Evolutionary conservation across 1,139 yeast genomes (phyloP).

Genomic region (Hansenula lynferdii): DNA sequence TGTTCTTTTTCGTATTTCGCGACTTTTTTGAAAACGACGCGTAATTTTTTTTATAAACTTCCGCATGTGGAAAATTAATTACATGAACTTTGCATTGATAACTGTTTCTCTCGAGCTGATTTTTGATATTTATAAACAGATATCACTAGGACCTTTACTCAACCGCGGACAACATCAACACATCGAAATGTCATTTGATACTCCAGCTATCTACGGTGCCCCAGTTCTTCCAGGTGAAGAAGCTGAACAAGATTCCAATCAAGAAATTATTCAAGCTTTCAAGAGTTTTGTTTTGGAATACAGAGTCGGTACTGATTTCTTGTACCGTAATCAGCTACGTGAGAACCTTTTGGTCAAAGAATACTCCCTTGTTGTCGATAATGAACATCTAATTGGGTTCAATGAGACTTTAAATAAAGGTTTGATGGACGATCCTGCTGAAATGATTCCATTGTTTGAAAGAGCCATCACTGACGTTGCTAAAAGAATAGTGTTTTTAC

Average conservation of each 20-base stretch:
- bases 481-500: conserved; percentile 33
- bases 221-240: conserved; percentile 84
- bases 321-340: conserved; percentile 89
- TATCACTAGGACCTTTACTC: neutral
- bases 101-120: neutral
- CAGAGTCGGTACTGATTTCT: conserved; percentile 74
- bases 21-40: too few species aligned
- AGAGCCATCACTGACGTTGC: conserved; percentile 89
- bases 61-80: neutral
- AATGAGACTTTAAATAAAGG: conserved; percentile 87
- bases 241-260: conserved; percentile 60
- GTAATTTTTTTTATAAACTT: neutral
- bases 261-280: conserved; percentile 78
- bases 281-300: conserved; percentile 81
- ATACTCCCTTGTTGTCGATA: conserved; percentile 68
- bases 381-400: conserved; percentile 82
- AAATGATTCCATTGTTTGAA: conserved; percentile 86
- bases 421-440: conserved; percentile 82
- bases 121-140: too few species aligned
- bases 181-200: conserved; percentile 20
- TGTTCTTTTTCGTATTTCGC: too few species aligned
- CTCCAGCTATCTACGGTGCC: conserved; percentile 73
- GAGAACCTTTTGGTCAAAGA: conserved; percentile 79
- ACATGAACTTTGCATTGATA: neutral
- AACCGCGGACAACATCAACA: neutral